These are phyloP conservation scores for Nothomitra cinnamomea DNA, from an alignment of 2,329 filamentous ascomycete genomes.

Conservation along the genomic window DNA sequence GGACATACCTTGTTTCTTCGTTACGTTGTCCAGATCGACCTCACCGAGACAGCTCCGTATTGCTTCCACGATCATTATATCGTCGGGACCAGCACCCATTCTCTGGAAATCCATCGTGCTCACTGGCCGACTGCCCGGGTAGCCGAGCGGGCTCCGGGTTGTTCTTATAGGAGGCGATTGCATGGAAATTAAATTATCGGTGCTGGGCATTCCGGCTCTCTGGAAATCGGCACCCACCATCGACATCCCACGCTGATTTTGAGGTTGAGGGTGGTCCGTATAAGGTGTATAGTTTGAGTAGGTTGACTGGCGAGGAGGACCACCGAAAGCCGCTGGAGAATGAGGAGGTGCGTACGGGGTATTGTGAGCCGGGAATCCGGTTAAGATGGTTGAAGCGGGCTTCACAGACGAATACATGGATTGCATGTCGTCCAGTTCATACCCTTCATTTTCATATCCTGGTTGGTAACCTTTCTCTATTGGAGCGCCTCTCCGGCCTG, in stretches of 20 bases:
- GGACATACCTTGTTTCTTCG: slow-evolving; percentile 71
- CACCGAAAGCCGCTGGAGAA: slow-evolving; percentile 55
- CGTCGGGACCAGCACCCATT: slow-evolving; percentile 48
- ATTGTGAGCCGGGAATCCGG: slow-evolving; percentile 46
- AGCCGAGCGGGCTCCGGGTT: slow-evolving; percentile 31
- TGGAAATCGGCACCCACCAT: slow-evolving; percentile 13
- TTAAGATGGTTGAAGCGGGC: slow-evolving; percentile 70
- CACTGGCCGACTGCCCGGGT: slow-evolving; percentile 28
- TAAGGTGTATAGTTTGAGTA: slow-evolving; percentile 22
- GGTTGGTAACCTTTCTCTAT: slow-evolving; percentile 42
- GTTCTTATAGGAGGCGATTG: slow-evolving; percentile 14
- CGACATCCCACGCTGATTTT: slow-evolving; percentile 19
- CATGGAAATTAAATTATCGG: slow-evolving; percentile 26
- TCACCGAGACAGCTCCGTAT: slow-evolving; percentile 70
- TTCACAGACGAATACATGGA: slow-evolving; percentile 83
- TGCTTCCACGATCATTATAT: slow-evolving; percentile 64
- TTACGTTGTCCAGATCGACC: slow-evolving; percentile 90
- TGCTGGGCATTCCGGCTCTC: slow-evolving; percentile 26
- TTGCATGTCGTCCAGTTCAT: slow-evolving; percentile 97
- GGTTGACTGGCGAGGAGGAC: slow-evolving; percentile 19
- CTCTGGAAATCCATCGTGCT: slow-evolving; percentile 41
- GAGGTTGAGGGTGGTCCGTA: background rate
- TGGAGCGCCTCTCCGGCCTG: slow-evolving; percentile 65
- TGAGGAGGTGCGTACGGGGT: slow-evolving; percentile 59
- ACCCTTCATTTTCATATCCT: slow-evolving; percentile 55